Conservation (phyloP, 2,329 filamentous ascomycete species). For the Pestalotiopsis sp. region DNA sequence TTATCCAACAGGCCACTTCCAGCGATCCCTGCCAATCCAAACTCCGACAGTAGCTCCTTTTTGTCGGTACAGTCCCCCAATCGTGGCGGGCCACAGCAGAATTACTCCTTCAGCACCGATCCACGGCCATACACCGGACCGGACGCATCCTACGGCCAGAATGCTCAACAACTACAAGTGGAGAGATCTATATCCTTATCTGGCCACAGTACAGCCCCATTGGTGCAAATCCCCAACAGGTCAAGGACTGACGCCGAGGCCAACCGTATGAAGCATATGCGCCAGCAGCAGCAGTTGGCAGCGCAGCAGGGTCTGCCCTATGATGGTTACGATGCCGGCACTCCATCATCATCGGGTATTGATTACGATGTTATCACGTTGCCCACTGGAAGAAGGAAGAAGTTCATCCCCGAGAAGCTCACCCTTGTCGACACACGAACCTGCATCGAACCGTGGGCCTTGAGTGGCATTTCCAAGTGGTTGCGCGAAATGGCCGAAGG, state of each 20-base stretch:
- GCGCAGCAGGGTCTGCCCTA: constrained; percentile 53
- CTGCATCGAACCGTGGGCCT: constrained; percentile 88
- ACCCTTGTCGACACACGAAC: constrained; percentile 79
- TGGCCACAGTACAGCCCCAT: constrained; percentile 78
- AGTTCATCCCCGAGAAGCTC: constrained; percentile 84
- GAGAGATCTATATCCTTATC: constrained; percentile 81
- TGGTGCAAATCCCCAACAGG: constrained; percentile 78
- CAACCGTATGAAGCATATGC: constrained; percentile 46
- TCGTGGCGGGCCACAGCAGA: constrained; percentile 49
- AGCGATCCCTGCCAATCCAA: constrained; percentile 60
- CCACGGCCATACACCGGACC: constrained; percentile 45
- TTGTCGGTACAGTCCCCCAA: constrained; percentile 48
- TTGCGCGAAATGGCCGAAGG: constrained; percentile 87
- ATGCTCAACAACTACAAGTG: constrained; percentile 48
- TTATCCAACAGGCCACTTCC: constrained; percentile 67
- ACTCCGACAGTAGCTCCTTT: constrained; percentile 61
- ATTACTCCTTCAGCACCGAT: constrained; percentile 50
- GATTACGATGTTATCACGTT: constrained; percentile 83
- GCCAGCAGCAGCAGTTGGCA: constrained; percentile 55
- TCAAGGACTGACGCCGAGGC: constrained; percentile 90
- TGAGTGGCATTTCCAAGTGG: constrained; percentile 87
- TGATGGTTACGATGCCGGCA: constrained; percentile 59
- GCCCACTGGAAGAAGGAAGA: constrained; percentile 76
- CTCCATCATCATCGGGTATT: constrained; percentile 48
- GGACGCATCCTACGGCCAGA: constrained; percentile 51